Conservation (phyloP, 352 stramenopile genomes). For the Halophytophthora batemanensis region DNA sequence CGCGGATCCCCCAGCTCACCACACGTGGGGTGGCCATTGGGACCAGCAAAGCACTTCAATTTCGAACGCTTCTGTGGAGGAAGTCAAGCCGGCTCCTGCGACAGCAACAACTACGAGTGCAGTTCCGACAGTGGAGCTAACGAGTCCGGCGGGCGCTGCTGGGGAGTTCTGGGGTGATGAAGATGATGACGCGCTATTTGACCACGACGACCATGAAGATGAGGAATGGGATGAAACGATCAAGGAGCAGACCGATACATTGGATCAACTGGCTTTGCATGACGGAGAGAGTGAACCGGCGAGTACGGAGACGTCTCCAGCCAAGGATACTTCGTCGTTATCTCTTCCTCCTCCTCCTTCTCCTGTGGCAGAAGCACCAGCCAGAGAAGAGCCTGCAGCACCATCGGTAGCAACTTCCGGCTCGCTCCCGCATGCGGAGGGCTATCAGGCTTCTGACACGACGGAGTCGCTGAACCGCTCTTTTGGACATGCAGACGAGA, state of each 20-base stretch:
- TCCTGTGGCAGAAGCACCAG: no score
- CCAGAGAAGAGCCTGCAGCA: no score
- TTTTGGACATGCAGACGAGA: not conserved
- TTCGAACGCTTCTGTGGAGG: not conserved
- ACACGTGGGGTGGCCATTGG: constrained; percentile 20
- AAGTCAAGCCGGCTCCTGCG: constrained; percentile 1
- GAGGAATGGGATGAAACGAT: constrained; percentile 37
- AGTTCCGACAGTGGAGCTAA: constrained; percentile 23
- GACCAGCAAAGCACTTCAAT: constrained; percentile 7
- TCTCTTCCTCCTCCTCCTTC: no score
- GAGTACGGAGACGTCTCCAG: constrained; percentile 1
- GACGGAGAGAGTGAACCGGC: constrained; percentile 17
- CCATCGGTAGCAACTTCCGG: no score
- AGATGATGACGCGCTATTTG: constrained; percentile 56
- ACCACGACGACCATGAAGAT: constrained; percentile 49
- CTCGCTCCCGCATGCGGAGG: no score
- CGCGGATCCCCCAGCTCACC: constrained; percentile 4
- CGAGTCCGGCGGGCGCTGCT: constrained; percentile 28
- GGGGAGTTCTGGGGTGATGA: constrained; percentile 67
- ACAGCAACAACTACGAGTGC: constrained; percentile 2
- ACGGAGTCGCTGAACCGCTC: no score
- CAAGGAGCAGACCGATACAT: constrained; percentile 8
- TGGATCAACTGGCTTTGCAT: constrained; percentile 15
- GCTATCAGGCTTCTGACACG: no score
- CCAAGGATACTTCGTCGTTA: constrained; percentile 9